Evolutionary conservation across 1,284 basidiomycete species (phyloP).

Genomic region (Marasmius sp.): DNA sequence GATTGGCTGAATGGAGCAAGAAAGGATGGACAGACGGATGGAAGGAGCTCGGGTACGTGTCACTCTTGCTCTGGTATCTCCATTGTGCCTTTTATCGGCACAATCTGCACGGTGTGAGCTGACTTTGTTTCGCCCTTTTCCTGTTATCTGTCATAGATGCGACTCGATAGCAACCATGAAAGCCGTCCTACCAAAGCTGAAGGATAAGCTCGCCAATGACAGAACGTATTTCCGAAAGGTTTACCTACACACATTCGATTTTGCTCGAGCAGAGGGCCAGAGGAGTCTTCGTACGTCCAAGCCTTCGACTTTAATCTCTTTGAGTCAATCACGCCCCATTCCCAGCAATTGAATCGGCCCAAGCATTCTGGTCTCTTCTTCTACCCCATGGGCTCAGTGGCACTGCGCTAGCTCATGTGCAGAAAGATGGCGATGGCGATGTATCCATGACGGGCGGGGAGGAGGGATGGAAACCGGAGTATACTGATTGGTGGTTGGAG

Average conservation of each 20-base stretch:
- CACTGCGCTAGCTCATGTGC: conserved; percentile 59
- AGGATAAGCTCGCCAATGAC: conserved; percentile 66
- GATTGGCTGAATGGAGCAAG: conserved; percentile 75
- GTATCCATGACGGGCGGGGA: conserved; percentile 41
- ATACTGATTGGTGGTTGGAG: conserved; percentile 83
- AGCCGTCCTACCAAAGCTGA: conserved; percentile 54
- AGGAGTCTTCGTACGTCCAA: conserved; percentile 59
- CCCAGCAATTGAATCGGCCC: conserved; percentile 69
- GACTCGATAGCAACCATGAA: conserved; percentile 77
- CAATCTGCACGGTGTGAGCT: neutral
- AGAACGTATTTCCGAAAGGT: conserved; percentile 82
- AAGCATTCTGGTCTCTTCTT: conserved; percentile 84
- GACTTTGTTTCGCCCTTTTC: neutral
- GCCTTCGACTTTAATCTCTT: conserved; percentile 5
- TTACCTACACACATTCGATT: conserved; percentile 88
- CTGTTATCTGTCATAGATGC: conserved; percentile 42
- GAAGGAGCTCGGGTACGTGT: conserved; percentile 62
- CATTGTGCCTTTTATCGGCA: conserved; percentile 4
- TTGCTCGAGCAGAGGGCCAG: conserved; percentile 78
- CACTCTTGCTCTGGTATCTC: neutral
- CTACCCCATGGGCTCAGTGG: conserved; percentile 78
- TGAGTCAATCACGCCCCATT: neutral
- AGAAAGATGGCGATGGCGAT: conserved; percentile 37
- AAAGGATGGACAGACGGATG: conserved; percentile 83
- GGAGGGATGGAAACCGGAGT: conserved; percentile 65